Percentiles rank a stretch among this genome's conserved stretches.
phyloP scores from a whole-genome alignment of 805 yeast species.

The Lipomyces sp. region DNA sequence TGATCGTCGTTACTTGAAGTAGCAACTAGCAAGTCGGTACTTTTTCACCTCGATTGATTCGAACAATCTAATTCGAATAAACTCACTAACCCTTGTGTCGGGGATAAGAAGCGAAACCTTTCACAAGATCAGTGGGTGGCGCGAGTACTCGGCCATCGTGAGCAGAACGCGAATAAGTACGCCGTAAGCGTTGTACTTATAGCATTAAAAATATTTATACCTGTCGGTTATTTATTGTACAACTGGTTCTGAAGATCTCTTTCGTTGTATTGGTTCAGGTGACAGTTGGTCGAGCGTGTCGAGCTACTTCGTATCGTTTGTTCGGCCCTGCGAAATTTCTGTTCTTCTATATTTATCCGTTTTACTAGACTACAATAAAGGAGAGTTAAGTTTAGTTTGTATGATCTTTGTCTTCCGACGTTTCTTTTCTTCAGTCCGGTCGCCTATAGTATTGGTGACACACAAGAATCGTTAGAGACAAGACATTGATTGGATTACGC shows the following conservation, averaged over 20 bases:
- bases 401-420: background rate
- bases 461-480: background rate
- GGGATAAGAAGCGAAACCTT: background rate
- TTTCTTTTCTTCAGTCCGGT: background rate
- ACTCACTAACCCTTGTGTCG: background rate
- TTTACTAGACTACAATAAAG: conserved; percentile 1
- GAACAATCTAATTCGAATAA: background rate
- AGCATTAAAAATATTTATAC: background rate
- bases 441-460: background rate
- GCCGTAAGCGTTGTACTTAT: background rate
- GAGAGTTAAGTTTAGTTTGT: background rate
- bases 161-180: background rate
- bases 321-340: background rate
- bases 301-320: background rate
- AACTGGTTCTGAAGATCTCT: background rate
- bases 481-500: background rate
- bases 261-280: background rate
- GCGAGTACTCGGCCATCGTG: background rate
- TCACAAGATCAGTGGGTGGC: background rate
- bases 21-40: background rate
- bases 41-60: background rate
- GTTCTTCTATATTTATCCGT: background rate
- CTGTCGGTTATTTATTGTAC: background rate
- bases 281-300: background rate
- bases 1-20: background rate